These are phyloP conservation scores for Rhizomucor pusillus DNA, from an alignment of 371 early-diverging fungal species.

Conservation along the genomic window DNA sequence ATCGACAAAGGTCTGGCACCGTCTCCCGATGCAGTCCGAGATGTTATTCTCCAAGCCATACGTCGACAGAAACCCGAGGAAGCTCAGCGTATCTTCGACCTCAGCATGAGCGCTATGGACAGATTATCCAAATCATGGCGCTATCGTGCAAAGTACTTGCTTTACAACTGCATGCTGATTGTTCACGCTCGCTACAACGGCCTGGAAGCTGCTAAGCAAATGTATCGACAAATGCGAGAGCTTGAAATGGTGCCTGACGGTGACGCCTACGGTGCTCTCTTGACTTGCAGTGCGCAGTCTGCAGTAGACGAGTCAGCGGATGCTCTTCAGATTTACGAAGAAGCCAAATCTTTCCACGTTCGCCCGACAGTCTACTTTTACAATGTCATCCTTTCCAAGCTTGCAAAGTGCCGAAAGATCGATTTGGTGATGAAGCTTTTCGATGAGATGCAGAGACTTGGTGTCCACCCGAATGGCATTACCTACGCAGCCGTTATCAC, in stretches of 20 bases:
- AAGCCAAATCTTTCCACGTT: constrained; percentile 53
- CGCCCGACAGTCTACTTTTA: constrained; percentile 58
- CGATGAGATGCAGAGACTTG: constrained; percentile 52
- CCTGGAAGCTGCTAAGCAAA: constrained; percentile 37
- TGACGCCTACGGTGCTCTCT: constrained; percentile 48
- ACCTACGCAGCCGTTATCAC: constrained; percentile 63
- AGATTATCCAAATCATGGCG: constrained; percentile 3
- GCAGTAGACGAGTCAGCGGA: constrained; percentile 56
- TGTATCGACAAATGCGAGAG: constrained; percentile 47
- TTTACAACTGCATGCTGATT: constrained; percentile 54
- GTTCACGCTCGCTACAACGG: constrained; percentile 49
- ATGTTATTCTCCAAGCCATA: constrained; percentile 34
- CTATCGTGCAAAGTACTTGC: constrained; percentile 15
- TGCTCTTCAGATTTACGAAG: constrained; percentile 54
- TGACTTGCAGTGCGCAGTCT: constrained; percentile 44
- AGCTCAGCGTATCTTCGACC: constrained; percentile 29
- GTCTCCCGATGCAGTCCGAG: constrained; percentile 40
- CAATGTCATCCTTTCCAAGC: constrained; percentile 61
- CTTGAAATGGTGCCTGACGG: constrained; percentile 32
- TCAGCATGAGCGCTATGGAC: constrained; percentile 17
- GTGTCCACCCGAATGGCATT: constrained; percentile 54
- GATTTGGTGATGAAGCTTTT: constrained; percentile 49
- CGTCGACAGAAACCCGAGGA: constrained; percentile 20
- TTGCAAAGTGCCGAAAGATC: constrained; percentile 56
- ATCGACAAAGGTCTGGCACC: constrained; percentile 29